Base-by-base conservation (phyloP, 352 stramenopile species). In the Globisporangium parvum region DNA sequence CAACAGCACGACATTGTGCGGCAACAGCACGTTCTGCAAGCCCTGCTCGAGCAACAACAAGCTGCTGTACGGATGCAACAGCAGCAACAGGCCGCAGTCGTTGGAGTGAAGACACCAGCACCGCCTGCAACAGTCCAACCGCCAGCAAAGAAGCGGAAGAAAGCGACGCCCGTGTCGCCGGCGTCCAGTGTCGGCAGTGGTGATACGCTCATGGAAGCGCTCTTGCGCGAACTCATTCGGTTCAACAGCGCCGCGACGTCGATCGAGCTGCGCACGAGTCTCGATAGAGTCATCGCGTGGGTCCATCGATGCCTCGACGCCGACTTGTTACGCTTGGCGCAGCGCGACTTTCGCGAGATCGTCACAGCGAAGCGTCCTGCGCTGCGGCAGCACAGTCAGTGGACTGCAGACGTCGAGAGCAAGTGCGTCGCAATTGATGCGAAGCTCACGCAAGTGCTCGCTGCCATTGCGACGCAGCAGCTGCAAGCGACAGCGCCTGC, bases 271-370 rank as follows among this genome's bases (percentile, higher is more conserved):
- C 70, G 75, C 4, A 59, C 66, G 37, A 67, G 70, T 9, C 58
- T 91, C 10, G 78, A 89, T 20, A 82, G 80, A 39, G 60, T 88
- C 53, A 72, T 52, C 6, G 57, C 61, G 47, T 91, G 80, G 80
- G 63, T 88, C 41, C 66, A 79, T 21, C 75, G 69, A 1, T 85
- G 72, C 58, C 61, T 64, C 12, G 76, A 91, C 52, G 33, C 71
- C 0, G 53, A 55, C 44, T 33, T 91, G 45, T 49, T 89, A 31
- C 65, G 72, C 24, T 73, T 91, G 3, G 80, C 80, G 0, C 54
- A 82, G 40, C 71, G 73, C 18, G 80, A 91, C 49, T 82, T 85
- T 33, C 60, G 62, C 3, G 66, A 81, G 18, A 71, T 73, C 0
- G 53, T 85, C 47, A 47, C 61, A 0, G 58, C 60, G 18, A 75